Evolutionary conservation across 1,284 basidiomycete genomes (phyloP).

Genomic region (Mixia osmundae): DNA sequence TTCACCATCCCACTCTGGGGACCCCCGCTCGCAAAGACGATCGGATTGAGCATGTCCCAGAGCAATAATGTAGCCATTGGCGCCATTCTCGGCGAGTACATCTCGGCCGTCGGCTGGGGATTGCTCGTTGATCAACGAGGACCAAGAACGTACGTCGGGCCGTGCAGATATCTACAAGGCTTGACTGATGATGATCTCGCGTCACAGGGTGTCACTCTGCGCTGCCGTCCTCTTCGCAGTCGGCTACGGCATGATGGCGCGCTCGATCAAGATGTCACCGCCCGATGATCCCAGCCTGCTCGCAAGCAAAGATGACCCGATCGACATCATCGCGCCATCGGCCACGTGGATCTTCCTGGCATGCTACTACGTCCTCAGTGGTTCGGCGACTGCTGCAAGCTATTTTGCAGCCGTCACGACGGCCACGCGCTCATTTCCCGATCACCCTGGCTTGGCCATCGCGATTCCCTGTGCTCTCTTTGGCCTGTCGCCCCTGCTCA

Average conservation of each 20-base stretch:
- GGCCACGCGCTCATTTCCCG: conserved; percentile 10
- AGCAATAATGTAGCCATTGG: conserved; percentile 2
- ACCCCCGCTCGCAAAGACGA: conserved; percentile 4
- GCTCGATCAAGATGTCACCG: background rate
- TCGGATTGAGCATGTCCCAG: conserved; percentile 6
- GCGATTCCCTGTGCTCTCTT: conserved; percentile 15
- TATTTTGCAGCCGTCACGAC: conserved; percentile 15
- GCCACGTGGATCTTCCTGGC: conserved; percentile 6
- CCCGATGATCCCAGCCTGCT: too few relatives aligned
- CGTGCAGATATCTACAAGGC: too few relatives aligned
- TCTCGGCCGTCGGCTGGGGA: conserved; percentile 10
- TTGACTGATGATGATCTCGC: too few relatives aligned
- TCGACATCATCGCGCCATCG: too few relatives aligned
- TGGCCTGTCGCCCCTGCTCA: conserved; percentile 15
- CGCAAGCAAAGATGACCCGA: too few relatives aligned
- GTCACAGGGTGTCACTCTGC: conserved; percentile 8
- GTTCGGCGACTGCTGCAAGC: conserved; percentile 11
- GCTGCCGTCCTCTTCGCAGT: conserved; percentile 10
- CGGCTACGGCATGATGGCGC: conserved; percentile 11
- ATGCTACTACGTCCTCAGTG: conserved; percentile 9
- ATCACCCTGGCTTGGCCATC: conserved; percentile 15
- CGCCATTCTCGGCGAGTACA: conserved; percentile 6
- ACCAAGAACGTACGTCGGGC: too few relatives aligned
- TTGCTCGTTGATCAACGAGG: conserved; percentile 10
- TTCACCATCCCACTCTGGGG: conserved; percentile 13